Conservation (phyloP, 108 stramenopile species). For the Cyclotella sp. region DNA sequence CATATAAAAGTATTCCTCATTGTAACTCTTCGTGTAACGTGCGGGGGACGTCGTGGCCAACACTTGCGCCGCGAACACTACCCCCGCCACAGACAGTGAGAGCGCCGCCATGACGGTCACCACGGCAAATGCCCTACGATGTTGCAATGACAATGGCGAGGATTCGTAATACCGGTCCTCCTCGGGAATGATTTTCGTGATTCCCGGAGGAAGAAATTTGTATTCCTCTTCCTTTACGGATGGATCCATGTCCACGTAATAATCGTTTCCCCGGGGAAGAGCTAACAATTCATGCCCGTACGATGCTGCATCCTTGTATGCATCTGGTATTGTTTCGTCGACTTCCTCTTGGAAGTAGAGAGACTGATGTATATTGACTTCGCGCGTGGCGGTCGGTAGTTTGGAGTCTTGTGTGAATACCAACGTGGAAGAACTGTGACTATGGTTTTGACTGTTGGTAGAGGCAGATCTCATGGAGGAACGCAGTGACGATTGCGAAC, state of each 20-base stretch:
- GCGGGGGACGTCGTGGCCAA: background rate
- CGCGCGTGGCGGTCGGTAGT: background rate
- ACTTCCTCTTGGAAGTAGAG: background rate
- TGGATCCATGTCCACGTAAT: background rate
- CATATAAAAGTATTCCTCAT: conserved; percentile 14
- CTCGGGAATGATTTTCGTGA: too few species aligned
- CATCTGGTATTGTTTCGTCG: conserved; percentile 1
- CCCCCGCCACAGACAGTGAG: background rate
- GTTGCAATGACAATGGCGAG: background rate
- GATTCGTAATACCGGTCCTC: too few species aligned
- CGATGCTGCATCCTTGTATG: background rate
- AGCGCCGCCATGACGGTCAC: conserved; percentile 2
- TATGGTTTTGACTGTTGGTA: background rate
- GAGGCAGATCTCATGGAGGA: background rate
- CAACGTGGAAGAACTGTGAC: background rate
- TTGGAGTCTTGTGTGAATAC: background rate
- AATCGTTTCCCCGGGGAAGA: background rate
- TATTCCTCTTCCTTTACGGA: background rate
- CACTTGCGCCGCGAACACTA: background rate
- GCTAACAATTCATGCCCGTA: conserved; percentile 2
- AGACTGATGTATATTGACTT: conserved; percentile 6
- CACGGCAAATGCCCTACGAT: background rate
- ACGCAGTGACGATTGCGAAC: too few species aligned
- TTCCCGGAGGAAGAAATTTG: background rate
- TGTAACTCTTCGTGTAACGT: background rate